Percentiles rank a stretch among this genome's conserved stretches.
Evolutionary conservation across 2,329 filamentous ascomycete genomes (phyloP).

Genomic region (Botrytis elliptica): DNA sequence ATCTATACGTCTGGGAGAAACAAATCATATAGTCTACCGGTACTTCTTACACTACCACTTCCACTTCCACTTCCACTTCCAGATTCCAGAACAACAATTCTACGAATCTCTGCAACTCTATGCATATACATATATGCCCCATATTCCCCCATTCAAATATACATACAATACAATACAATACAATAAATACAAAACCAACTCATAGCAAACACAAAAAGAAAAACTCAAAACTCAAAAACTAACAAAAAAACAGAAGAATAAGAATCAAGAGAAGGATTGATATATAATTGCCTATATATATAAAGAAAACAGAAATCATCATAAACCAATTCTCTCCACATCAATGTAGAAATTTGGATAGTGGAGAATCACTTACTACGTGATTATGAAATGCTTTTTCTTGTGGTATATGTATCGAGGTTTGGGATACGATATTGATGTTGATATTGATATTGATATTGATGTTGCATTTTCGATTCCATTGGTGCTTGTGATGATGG

Average conservation of each 20-base stretch:
- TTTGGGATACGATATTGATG: too few species aligned
- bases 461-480: too few species aligned
- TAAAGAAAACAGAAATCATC: background rate
- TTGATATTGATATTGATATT: too few species aligned
- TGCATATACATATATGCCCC: background rate
- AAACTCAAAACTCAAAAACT: background rate
- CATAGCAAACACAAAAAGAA: background rate
- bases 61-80: too few species aligned
- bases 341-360: background rate
- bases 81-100: background rate
- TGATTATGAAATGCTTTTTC: background rate
- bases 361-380: too few species aligned
- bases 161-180: background rate
- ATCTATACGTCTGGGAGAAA: background rate
- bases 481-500: background rate
- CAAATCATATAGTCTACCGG: background rate
- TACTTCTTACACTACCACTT: too few species aligned
- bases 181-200: background rate
- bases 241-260: background rate
- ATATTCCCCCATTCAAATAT: background rate
- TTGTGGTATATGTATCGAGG: background rate
- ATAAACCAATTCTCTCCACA: background rate
- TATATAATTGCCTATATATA: background rate
- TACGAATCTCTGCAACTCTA: background rate
- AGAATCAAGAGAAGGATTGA: background rate